Percentiles rank a stretch among this genome's conserved stretches.
Conservation (phyloP, 345 rosid species). For the Sonneratia caseolaris region DNA sequence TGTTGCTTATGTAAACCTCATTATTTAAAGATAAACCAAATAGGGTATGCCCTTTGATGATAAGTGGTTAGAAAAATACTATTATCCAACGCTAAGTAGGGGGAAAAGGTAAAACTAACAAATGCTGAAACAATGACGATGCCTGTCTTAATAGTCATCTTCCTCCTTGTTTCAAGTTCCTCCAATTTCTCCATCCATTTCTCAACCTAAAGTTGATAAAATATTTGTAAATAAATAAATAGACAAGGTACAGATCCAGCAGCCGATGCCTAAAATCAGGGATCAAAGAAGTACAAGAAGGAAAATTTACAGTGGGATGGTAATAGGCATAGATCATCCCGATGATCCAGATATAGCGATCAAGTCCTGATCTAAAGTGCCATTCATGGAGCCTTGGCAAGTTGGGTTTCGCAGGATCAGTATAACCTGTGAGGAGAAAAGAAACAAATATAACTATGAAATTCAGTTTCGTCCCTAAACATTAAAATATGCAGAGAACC, state of each 20-base stretch:
- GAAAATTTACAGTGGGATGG: conserved; percentile 68
- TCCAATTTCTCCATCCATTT: conserved; percentile 97
- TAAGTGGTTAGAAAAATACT: not conserved
- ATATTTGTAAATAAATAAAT: conserved; percentile 29
- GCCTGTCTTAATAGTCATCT: conserved; percentile 48
- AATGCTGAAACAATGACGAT: conserved; percentile 37
- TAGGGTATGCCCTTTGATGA: not conserved
- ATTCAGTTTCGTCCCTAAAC: not conserved
- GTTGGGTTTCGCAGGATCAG: conserved; percentile 87
- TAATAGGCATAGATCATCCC: conserved; percentile 95
- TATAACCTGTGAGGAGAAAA: conserved; percentile 43
- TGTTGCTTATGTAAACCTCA: not conserved
- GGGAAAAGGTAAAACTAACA: conserved; percentile 38
- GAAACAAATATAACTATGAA: not conserved
- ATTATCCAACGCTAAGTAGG: not conserved
- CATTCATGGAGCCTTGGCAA: conserved; percentile 79
- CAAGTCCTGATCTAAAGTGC: conserved; percentile 98
- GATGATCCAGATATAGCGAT: conserved; percentile 91
- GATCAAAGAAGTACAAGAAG: not conserved
- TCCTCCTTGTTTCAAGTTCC: conserved; percentile 71
- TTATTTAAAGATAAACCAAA: not conserved
- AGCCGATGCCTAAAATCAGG: conserved; percentile 5
- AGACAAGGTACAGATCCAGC: not conserved
- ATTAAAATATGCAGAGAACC: conserved; percentile 2
- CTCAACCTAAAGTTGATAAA: conserved; percentile 55